Evolutionary conservation across 495 filamentous ascomycete genomes (phyloP).

Genomic region (Hyaloscypha variabilis): DNA sequence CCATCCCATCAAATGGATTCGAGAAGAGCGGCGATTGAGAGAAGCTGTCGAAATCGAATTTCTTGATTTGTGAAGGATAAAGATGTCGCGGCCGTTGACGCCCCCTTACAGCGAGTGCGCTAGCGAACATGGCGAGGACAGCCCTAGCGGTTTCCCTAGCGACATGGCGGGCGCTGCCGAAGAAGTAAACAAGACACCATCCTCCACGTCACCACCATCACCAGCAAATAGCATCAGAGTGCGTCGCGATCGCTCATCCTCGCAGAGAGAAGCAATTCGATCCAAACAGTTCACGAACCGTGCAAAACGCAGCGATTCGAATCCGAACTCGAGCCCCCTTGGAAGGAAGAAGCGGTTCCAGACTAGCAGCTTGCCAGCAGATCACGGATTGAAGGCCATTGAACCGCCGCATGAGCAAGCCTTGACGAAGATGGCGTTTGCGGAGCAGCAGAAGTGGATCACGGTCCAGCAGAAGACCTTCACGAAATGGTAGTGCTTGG

Average conservation of each 20-base stretch:
- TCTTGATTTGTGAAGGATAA: not conserved
- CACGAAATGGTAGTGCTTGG: conserved; percentile 81
- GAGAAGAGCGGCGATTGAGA: not conserved
- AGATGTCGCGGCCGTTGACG: not conserved
- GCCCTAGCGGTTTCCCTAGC: conserved; percentile 8
- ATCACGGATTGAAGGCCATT: conserved; percentile 28
- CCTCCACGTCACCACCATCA: conserved; percentile 7
- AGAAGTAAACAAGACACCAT: conserved; percentile 23
- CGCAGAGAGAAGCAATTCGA: conserved; percentile 26
- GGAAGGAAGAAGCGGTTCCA: conserved; percentile 15
- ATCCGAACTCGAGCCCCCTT: conserved; percentile 4
- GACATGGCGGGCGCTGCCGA: not conserved
- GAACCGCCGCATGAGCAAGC: conserved; percentile 32
- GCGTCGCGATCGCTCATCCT: conserved; percentile 24
- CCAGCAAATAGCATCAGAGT: conserved; percentile 22
- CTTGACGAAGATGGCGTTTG: conserved; percentile 52
- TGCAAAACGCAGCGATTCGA: conserved; percentile 22
- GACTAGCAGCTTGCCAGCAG: conserved; percentile 20
- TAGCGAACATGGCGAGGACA: too few relatives aligned
- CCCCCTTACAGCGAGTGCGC: not conserved
- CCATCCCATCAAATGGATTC: not conserved
- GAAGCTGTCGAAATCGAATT: not conserved
- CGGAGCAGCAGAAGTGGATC: conserved; percentile 86
- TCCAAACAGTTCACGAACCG: conserved; percentile 29
- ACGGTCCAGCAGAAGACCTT: conserved; percentile 99